Evolutionary conservation across 768 basidiomycete species (phyloP), one percentile per base, ranked within the genome.

Genomic region (Hemileccinum impolitum): DNA sequence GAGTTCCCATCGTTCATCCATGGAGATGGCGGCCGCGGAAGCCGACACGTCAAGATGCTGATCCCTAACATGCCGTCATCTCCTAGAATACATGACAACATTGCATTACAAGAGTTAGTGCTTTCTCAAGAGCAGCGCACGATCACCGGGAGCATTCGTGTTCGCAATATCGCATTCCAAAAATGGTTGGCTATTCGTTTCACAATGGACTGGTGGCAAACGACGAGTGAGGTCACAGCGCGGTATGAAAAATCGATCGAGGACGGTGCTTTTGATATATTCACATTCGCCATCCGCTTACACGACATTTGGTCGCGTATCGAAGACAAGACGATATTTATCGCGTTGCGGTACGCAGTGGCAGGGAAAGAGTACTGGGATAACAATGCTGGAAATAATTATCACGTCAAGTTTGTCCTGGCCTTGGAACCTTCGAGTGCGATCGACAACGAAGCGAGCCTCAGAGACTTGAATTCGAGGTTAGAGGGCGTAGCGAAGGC

Each of bases 161-260:
- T 95, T 50, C 78, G 83, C 59, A 97, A 98, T 65, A 63, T 97
- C 43, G 82, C 91, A 7, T 98, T 83, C 70, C 76, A 87, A 59
- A 98, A 97, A 71, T 80, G 81, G 75, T 77, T 98, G 45, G 87
- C 84, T 8, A 81, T 93, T 21, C 82, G 95, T 25, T 98, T 96
- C 68, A 97, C 95, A 1, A 79, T 94, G 58, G 95, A 98, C 64
- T 77, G 75, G 57, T 98, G 95, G 95, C 91, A 93, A 67, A 99
- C 95, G 40, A 94, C 91, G 50, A 89, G 86, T 66, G 95, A 98
- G 68, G 90, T 96, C 50, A 80, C 84, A 1, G 94, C 85, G 21
- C 81, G 79, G 43, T 86, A 90, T 64, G 68, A 70, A 17, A 75
- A 79, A 48, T 64, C 74, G 31, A 53, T 72, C 18, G 56, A 55